A percentile compares a stretch with the other conserved stretches of the same genome.
Conservation (phyloP, 495 filamentous ascomycete species). For the Penicillium cataractarum region DNA sequence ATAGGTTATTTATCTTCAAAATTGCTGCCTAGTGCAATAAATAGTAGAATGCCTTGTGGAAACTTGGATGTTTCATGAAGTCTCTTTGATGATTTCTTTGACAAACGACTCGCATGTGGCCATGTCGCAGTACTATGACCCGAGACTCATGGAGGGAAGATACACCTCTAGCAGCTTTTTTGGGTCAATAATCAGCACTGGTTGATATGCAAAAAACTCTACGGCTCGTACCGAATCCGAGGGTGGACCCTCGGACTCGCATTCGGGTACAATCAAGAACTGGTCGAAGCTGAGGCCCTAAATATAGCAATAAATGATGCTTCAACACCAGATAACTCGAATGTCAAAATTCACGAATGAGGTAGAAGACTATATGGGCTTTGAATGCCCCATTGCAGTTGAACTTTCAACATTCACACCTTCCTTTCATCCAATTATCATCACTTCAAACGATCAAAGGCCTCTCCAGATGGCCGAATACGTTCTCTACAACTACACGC, state of each 20-base stretch:
- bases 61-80: too few species aligned
- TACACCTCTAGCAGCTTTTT: too few species aligned
- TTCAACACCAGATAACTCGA: background rate
- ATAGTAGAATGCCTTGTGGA: too few species aligned
- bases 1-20: background rate
- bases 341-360: background rate
- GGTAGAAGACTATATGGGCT: background rate
- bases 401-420: background rate
- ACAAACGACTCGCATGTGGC: background rate
- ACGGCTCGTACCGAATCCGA: background rate
- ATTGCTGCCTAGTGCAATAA: background rate
- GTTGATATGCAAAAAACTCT: background rate
- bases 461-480: background rate
- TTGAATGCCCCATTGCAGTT: background rate
- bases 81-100: background rate
- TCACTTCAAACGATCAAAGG: background rate
- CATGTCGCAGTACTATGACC: background rate
- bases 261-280: background rate
- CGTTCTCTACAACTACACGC: slow-evolving; percentile 38
- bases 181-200: background rate
- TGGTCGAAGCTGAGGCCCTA: background rate
- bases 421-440: background rate
- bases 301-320: background rate
- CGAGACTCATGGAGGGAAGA: background rate
- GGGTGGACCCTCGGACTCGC: background rate